Base-by-base conservation (phyloP, 495 filamentous ascomycete genomes). In the Xylaria intraflava region DNA sequence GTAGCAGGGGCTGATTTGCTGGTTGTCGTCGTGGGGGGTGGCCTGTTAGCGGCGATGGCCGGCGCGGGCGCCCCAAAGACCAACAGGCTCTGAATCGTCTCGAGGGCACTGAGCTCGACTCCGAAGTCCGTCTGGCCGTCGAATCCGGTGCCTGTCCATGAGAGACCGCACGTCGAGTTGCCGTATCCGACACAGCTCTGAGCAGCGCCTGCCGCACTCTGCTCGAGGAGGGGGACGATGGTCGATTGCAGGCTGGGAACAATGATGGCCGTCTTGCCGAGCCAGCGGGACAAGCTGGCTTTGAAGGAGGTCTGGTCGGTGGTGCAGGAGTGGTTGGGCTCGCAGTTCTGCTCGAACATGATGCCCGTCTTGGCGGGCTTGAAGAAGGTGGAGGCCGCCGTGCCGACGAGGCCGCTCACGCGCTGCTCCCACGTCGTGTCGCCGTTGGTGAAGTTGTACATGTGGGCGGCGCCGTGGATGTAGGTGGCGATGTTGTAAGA, bases 221-320 rank as follows among this genome's bases (percentile, higher is more conserved):
- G 67, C 53, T 69, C 57, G 4, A 92, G 69, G 51, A 80, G 70
- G 0, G 77, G 72, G 51, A 75, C 59, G 57, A 92, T 79, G 5
- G 60, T 49, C 8, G 74, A 62, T 30, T 56, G 62, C 11, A 78
- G 81, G 56, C 76, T 81, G 1, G 88, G 86, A 3, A 83, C 87
- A 42, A 90, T 72, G 39, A 83, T 82, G 7, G 81, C 75, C 38
- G 81, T 78, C 51, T 81, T 78, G 3, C 81, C 83, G 46, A 92
- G 70, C 85, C 84, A 90, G n/a, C 82, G 83, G 8, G 82, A 67
- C n/a, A 89, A 71, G 60, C 87, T 85, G 16, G 84, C 85, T 68
- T 92, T 94, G 77, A 89, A 90, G 45, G 76, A 79, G 38, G 75
- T 76, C 65, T 88, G 82, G 62, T 92, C 88, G 44, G 77, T 73